Conservation (phyloP, 805 yeast genomes). For the Candida cerambycidarum region DNA sequence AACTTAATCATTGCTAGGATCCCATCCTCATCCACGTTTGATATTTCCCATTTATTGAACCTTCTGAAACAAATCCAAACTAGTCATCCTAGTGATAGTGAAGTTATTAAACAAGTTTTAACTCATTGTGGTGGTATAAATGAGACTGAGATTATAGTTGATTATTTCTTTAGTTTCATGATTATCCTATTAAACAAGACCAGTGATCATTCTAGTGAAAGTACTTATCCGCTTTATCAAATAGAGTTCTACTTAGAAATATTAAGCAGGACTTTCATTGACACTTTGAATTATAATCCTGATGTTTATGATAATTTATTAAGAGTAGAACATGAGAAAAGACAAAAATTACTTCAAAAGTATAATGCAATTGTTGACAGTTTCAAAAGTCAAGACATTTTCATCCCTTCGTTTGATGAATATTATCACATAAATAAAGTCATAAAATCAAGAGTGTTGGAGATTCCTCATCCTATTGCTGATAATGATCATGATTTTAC, state of each 20-base stretch:
- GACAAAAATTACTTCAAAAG: constrained; percentile 11
- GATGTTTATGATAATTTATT: constrained; percentile 11
- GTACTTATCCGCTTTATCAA: constrained; percentile 7
- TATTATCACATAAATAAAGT: constrained; percentile 39
- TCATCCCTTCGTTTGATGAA: constrained; percentile 15
- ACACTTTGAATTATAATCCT: constrained; percentile 6
- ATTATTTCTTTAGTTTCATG: constrained; percentile 26
- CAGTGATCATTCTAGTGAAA: not conserved
- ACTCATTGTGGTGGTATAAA: constrained; percentile 22
- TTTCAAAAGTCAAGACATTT: constrained; percentile 3
- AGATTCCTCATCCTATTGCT: constrained; percentile 50
- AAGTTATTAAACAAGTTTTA: constrained; percentile 21
- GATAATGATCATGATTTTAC: constrained; percentile 48
- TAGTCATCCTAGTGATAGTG: constrained; percentile 20
- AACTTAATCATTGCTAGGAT: constrained; percentile 22
- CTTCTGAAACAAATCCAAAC: constrained; percentile 19
- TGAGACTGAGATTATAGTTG: constrained; percentile 29
- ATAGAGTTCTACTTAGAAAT: constrained; percentile 20
- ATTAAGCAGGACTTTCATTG: constrained; percentile 18
- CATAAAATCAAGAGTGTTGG: constrained; percentile 59
- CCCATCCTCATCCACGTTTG: constrained; percentile 19
- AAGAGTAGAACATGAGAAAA: constrained; percentile 8
- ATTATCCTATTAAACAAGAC: constrained; percentile 11
- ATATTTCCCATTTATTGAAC: constrained; percentile 21
- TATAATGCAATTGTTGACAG: constrained; percentile 12